A percentile compares a stretch with the other conserved stretches of the same genome.
phyloP scores from a whole-genome alignment of 2,329 filamentous ascomycete species.

The Epicoccum sorghinum region DNA sequence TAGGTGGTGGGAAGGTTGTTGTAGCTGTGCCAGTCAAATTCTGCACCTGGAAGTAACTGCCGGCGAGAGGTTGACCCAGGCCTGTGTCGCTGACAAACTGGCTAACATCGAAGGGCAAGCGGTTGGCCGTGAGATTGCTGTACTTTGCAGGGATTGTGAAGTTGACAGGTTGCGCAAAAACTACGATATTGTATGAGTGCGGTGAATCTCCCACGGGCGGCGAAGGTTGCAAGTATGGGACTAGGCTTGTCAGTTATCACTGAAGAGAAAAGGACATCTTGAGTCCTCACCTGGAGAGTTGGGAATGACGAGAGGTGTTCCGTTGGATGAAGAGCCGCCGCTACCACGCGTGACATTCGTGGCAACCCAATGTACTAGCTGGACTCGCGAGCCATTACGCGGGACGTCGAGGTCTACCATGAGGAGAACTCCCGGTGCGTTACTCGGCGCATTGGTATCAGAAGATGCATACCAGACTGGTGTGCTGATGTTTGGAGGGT shows the following conservation, averaged over 20 bases:
- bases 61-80: slow-evolving; percentile 39
- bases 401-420: slow-evolving; percentile 44
- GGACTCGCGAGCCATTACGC: slow-evolving; percentile 33
- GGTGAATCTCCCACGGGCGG: slow-evolving; percentile 38
- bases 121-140: slow-evolving; percentile 24
- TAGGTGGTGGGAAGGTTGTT: slow-evolving; percentile 27
- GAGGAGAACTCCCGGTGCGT: slow-evolving; percentile 26
- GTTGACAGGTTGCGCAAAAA: slow-evolving; percentile 34
- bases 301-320: slow-evolving; percentile 11
- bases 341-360: slow-evolving; percentile 29
- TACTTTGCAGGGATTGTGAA: slow-evolving; percentile 38
- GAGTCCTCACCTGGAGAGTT: slow-evolving; percentile 1
- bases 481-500: slow-evolving; percentile 33
- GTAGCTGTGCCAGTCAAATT: slow-evolving; percentile 33
- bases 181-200: slow-evolving; percentile 37
- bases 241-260: background rate
- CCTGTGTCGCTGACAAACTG: slow-evolving; percentile 44
- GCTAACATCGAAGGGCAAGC: slow-evolving; percentile 44
- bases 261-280: too few species aligned
- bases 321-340: slow-evolving; percentile 9
- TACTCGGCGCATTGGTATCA: background rate
- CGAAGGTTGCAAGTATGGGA: slow-evolving; percentile 29
- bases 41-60: slow-evolving; percentile 49
- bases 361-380: slow-evolving; percentile 41
- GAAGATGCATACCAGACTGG: slow-evolving; percentile 19